These are phyloP conservation scores for Cercospora sesami DNA, from an alignment of 2,329 filamentous ascomycete species.

Conservation along the genomic window DNA sequence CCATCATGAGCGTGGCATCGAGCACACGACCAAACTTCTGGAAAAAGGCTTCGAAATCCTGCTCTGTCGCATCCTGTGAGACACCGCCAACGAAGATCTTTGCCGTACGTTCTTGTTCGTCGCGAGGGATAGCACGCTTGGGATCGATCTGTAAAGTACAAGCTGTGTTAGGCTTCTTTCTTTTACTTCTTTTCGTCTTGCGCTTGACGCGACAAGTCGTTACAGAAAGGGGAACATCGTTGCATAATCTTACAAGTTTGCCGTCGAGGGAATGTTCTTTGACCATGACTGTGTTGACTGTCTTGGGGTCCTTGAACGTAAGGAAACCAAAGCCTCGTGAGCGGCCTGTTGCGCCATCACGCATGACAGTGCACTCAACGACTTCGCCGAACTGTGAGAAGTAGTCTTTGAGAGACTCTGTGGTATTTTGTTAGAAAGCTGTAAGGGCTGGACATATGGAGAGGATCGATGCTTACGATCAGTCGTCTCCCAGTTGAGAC, in stretches of 20 bases:
- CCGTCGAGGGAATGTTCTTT: conserved; percentile 98
- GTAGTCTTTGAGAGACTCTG: conserved; percentile 94
- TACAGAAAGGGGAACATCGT: neutral
- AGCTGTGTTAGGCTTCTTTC: conserved; percentile 17
- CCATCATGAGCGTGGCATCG: conserved; percentile 98
- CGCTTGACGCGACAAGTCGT: neutral
- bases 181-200: conserved; percentile 13
- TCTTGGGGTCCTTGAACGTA: conserved; percentile 96
- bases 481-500: conserved; percentile 98
- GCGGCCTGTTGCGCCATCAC: conserved; percentile 87
- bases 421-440: conserved; percentile 33
- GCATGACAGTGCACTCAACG: conserved; percentile 98
- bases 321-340: conserved; percentile 96
- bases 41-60: conserved; percentile 96
- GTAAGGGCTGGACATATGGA: neutral
- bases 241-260: conserved; percentile 75
- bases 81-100: conserved; percentile 99
- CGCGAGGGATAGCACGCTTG: conserved; percentile 92
- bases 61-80: conserved; percentile 93
- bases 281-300: conserved; percentile 98
- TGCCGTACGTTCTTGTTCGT: conserved; percentile 96
- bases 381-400: conserved; percentile 98
- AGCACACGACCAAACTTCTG: conserved; percentile 94
- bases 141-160: conserved; percentile 77
- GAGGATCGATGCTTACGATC: conserved; percentile 68